Base-by-base conservation (phyloP, 2,329 filamentous ascomycete species). In the Ilyonectria sp. region DNA sequence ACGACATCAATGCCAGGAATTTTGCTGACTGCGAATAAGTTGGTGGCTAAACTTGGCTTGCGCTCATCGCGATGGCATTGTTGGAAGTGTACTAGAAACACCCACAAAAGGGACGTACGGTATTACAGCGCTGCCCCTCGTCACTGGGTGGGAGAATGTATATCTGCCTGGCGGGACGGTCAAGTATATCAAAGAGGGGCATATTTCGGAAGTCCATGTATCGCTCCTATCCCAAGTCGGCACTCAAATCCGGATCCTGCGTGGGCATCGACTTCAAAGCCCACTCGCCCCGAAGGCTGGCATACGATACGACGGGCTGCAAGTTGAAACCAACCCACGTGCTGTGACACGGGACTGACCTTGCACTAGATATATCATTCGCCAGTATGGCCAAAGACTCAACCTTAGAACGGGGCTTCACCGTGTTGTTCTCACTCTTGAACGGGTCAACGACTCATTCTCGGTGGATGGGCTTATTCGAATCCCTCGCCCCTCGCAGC, bases 41-140 rank as follows among this genome's bases (percentile, higher is more conserved):
- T 90, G 86, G 88, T 90, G 87, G 86, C 75, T 88, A 19, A 87
- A 88, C 60, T 79, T 89, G 35, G 83, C 86, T 40, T 89, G 87
- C 70, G 88, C 86, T 2, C 80, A 85, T 65, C 83, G 86, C 31
- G 88, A 90, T 70, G 87, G 88, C 21, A 86, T 90, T 19, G 82
- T 88, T 9, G 80, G 78, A 8, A 82, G 78, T 59, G 80, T 81
- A 13, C 69, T 77, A 3, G 85, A 88, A 69, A 82, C 70, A 15
- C 80, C 85, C 0, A 86, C 86, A 10, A 83, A 79, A 63, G 84
- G 84, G 7, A 78, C 78, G 43, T 86, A 86, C 67, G 82, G 83
- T 9, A 78, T 84, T 53, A 78, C 82, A 2, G 82, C 84, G 1
- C 76, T 90, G n/a, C 85, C 87, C 0, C 79, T 90, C 3, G 75